phyloP scores from a whole-genome alignment of 2,329 filamentous ascomycete genomes.

The Hypomyces rosellus region DNA sequence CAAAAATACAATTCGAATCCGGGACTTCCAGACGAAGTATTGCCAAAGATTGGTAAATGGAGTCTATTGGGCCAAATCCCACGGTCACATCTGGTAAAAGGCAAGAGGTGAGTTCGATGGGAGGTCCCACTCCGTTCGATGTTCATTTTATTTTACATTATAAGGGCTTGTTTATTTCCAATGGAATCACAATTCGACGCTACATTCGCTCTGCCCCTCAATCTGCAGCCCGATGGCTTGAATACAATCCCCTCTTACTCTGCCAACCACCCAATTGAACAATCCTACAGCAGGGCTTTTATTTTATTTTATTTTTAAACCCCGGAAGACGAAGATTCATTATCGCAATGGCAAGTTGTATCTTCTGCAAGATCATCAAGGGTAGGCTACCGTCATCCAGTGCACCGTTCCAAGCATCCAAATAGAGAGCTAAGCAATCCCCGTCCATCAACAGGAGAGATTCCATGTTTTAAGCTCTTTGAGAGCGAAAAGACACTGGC shows the following conservation, averaged over 20 bases:
- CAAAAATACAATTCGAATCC: conserved; percentile 35
- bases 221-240: neutral
- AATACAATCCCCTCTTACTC: neutral
- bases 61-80: conserved; percentile 47
- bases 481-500: conserved; percentile 91
- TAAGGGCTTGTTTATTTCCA: neutral
- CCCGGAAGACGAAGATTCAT: neutral
- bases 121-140: conserved; percentile 56
- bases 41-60: conserved; percentile 49
- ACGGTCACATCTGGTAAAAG: conserved; percentile 78
- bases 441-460: conserved; percentile 60
- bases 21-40: conserved; percentile 30
- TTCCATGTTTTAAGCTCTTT: conserved; percentile 93
- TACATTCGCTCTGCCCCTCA: neutral
- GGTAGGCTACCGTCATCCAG: conserved; percentile 39
- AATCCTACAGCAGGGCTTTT: neutral
- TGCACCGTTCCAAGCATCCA: neutral
- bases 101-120: conserved; percentile 71
- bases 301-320: neutral
- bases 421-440: neutral
- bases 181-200: neutral
- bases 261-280: neutral
- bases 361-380: conserved; percentile 99
- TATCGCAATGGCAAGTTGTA: conserved; percentile 50
- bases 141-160: neutral